Base-by-base conservation (phyloP, 1,284 basidiomycete species). In the Fomitopsis schrenkii region DNA sequence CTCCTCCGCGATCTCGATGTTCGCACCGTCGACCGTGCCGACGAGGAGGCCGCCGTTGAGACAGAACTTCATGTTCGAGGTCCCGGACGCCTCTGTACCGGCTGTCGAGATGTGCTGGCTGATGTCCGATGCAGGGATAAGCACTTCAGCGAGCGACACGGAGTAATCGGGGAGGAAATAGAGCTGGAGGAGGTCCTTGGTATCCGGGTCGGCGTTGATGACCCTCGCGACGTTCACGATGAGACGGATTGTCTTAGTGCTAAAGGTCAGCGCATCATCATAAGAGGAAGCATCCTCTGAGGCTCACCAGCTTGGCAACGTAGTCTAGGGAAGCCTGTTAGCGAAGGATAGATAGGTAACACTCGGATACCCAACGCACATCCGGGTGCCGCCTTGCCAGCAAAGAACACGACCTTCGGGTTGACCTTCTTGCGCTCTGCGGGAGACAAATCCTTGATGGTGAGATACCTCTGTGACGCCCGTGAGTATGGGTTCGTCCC, bases 1-100 rank as follows among this genome's bases (percentile, higher is more conserved):
- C 74, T 96, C 94, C 72, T 97, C 93, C 2, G 93, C 94, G 66
- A 97, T 97, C 77, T 97, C 95, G 63, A 97, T 94, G 72, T 95
- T 96, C 26, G 95, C 95, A 63, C 95, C 95, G 75, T 97, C 93
- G 63, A 91, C 89, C 36, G 90, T 91, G 33, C 88, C 90, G 54
- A 91, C 75, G 5, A 96, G 79, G 53, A 97, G 77, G n/a, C 93
- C 94, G 54, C 95, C 94, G 69, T 95, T 95, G 54, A 94, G 72
- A 70, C 88, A 89, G 78, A 92, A 91, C 79, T 97, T 97, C 94
- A 97, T 97, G 81, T 97, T 96, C 41, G 91, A 91, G 22, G 91
- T 93, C 36, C 90, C 90, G 1, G 86, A 88, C n/a, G 88, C 88
- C 72, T 97, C 95, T 0, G 95, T 97, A 56, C 95, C 95, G 1